Evolutionary conservation across 1,284 basidiomycete genomes (phyloP).

Genomic region (Hemileia vastatrix): DNA sequence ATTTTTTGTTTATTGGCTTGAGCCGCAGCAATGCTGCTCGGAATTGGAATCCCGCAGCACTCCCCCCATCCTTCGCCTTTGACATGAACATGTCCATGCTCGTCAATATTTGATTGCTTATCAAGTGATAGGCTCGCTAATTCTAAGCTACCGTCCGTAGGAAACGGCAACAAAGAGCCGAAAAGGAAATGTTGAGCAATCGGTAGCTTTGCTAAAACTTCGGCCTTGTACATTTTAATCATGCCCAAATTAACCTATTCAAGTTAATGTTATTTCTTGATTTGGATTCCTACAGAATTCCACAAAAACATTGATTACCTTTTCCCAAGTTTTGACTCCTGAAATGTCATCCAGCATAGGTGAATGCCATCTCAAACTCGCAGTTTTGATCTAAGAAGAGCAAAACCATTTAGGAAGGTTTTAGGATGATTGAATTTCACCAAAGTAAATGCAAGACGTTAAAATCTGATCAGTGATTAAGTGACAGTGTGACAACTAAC

Average conservation of each 20-base stretch:
- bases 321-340: conserved; percentile 52
- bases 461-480: not conserved
- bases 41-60: conserved; percentile 51
- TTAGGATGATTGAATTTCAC: not conserved
- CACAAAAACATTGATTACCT: not conserved
- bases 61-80: conserved; percentile 70
- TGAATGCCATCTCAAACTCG: conserved; percentile 92
- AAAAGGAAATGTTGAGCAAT: conserved; percentile 96
- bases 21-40: conserved; percentile 47
- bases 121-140: conserved; percentile 44
- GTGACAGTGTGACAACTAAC: conserved; percentile 48
- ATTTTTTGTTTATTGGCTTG: too few species aligned
- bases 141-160: conserved; percentile 46
- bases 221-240: conserved; percentile 95
- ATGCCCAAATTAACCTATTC: conserved; percentile 94
- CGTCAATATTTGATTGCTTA: conserved; percentile 48
- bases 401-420: not conserved
- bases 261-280: conserved; percentile 69
- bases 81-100: conserved; percentile 57
- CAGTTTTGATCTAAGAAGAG: conserved; percentile 70
- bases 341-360: conserved; percentile 99
- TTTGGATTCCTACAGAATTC: not conserved
- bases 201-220: conserved; percentile 88
- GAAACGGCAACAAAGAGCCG: conserved; percentile 68
- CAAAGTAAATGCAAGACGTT: not conserved